These are phyloP conservation scores for Purpureocillium lavendulum DNA, from an alignment of 2,329 filamentous ascomycete species.

Conservation along the genomic window DNA sequence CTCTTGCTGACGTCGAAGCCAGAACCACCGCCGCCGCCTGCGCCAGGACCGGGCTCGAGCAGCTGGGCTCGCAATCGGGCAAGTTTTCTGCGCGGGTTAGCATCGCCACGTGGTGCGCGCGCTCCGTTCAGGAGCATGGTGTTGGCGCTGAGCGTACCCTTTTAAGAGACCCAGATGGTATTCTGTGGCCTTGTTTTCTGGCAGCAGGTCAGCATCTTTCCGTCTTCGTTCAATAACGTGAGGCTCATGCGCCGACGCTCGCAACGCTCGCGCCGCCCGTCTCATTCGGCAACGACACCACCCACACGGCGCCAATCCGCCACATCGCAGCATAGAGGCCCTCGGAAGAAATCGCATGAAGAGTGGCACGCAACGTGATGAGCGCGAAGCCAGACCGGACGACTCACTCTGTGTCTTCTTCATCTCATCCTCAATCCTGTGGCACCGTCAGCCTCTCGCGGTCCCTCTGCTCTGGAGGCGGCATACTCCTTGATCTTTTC, in stretches of 20 bases:
- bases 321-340: too few relatives aligned
- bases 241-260: too few relatives aligned
- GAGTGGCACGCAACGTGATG: too few relatives aligned
- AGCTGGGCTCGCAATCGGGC: slow-evolving; percentile 90
- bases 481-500: slow-evolving; percentile 98
- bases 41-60: slow-evolving; percentile 76
- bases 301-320: too few relatives aligned
- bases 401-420: slow-evolving; percentile 87
- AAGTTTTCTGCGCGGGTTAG: slow-evolving; percentile 62
- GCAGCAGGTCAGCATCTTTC: slow-evolving; percentile 19
- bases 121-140: not conserved
- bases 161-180: slow-evolving; percentile 97
- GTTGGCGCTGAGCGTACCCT: slow-evolving; percentile 51
- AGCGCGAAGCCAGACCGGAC: not conserved
- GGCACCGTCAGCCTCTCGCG: slow-evolving; percentile 12
- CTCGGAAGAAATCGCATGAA: too few relatives aligned
- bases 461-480: not conserved
- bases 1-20: slow-evolving; percentile 95
- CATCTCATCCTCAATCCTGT: slow-evolving; percentile 99
- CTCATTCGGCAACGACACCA: too few relatives aligned
- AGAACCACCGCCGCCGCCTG: slow-evolving; percentile 67
- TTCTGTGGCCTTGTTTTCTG: slow-evolving; percentile 99
- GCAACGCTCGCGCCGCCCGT: too few relatives aligned
- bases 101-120: slow-evolving; percentile 2
- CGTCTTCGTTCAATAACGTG: too few relatives aligned